phyloP scores from a whole-genome alignment of 768 basidiomycete genomes.

The Tephrocybe rancida region DNA sequence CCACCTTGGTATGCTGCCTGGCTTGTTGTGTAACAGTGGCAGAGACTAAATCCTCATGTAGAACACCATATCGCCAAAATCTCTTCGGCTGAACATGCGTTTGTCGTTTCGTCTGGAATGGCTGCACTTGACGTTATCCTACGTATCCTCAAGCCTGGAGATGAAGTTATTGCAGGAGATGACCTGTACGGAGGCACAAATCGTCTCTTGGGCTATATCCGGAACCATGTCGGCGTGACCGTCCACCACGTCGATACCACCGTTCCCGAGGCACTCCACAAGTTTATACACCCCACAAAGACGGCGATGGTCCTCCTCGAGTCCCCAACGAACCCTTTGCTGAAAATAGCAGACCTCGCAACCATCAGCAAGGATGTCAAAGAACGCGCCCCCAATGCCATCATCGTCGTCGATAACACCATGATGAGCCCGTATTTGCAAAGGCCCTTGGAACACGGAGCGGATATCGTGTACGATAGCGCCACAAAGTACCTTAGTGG shows the following conservation, averaged over 20 bases:
- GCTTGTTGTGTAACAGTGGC: constrained; percentile 3
- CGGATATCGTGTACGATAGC: constrained; percentile 97
- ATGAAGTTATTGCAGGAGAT: constrained; percentile 94
- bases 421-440: constrained; percentile 99
- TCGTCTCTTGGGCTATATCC: constrained; percentile 88
- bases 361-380: constrained; percentile 84
- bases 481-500: constrained; percentile 98
- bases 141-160: constrained; percentile 92
- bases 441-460: constrained; percentile 92
- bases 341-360: constrained; percentile 92
- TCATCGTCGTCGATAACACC: constrained; percentile 94
- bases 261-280: constrained; percentile 59
- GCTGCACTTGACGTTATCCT: constrained; percentile 95
- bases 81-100: constrained; percentile 87
- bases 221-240: constrained; percentile 82
- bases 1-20: constrained; percentile 71
- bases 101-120: constrained; percentile 97
- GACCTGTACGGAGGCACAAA: constrained; percentile 98
- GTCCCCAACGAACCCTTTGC: constrained; percentile 94
- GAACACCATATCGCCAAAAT: constrained; percentile 98
- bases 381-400: constrained; percentile 74
- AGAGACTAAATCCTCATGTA: constrained; percentile 32
- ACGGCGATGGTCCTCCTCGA: constrained; percentile 96
- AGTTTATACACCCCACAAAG: constrained; percentile 68
- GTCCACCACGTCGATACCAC: constrained; percentile 97